Base-by-base conservation (phyloP, 352 stramenopile species). In the Phytophthora meadii region DNA sequence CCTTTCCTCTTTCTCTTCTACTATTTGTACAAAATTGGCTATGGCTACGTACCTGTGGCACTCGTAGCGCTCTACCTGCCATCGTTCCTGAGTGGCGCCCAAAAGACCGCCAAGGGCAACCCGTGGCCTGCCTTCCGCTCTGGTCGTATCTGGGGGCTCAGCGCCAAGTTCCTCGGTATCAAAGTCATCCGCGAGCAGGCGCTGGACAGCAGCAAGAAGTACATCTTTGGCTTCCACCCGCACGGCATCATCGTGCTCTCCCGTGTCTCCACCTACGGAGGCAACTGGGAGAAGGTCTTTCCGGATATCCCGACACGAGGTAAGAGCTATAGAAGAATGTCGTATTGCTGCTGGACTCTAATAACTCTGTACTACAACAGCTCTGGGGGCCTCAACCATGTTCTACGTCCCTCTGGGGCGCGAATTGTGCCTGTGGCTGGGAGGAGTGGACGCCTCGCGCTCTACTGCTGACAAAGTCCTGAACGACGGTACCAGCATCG, bases 241-340 rank as follows among this genome's bases (percentile, higher is more conserved):
- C 84, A 93, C 54, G 84, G 82, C 25, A 91, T 93, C 68, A 83
- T 93, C 45, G 74, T 93, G 12, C 59, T 93, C 22, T 93, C 84
- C 32, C 82, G 84, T n/a, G 58, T 93, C 34, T 75, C 84, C 7
- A 82, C 71, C 14, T 88, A 90, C 45, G 84, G 65, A 14, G 79
- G 84, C 46, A 87, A 77, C 58, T 93, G 83, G 82, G 84, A 91
- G 54, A 84, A 82, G 42, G 50, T 89, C 8, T 93, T 93, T 60
- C 82, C 84, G 12, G 77, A 62, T 50, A 82, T 93, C 53, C 41
- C 51, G 10, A 83, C 76, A 8, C 71, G 82, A 61, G 68, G 80
- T 92, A 40, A 30, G 11, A 12, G 49, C 24, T 40, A 12, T 14
- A n/a, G 7, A 12, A 32, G 4, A 24, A 34, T 27, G 27, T 22